These are phyloP conservation scores for Hypoxylon sp. DNA, from an alignment of 2,329 filamentous ascomycete species.

Conservation along the genomic window DNA sequence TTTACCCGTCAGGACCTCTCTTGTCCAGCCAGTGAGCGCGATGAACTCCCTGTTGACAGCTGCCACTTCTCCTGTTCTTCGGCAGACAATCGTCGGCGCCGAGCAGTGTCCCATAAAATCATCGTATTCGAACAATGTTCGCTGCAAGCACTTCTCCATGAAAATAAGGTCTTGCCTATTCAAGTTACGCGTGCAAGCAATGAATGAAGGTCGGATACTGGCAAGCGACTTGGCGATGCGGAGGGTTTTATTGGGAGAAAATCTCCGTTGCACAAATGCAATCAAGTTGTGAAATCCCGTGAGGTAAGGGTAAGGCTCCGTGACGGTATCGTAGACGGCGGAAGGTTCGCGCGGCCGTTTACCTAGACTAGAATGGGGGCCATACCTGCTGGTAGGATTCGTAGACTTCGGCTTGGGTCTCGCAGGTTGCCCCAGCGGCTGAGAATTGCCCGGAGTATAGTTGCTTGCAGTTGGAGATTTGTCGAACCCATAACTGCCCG, in stretches of 20 bases:
- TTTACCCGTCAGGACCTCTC: constrained; percentile 87
- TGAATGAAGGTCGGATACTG: constrained; percentile 91
- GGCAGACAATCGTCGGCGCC: constrained; percentile 90
- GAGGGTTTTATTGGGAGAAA: constrained; percentile 79
- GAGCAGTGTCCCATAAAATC: constrained; percentile 90
- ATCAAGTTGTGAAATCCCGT: constrained; percentile 90
- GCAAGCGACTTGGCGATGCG: constrained; percentile 89
- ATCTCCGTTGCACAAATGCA: constrained; percentile 80
- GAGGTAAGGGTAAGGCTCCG: constrained; percentile 91
- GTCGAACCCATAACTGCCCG: constrained; percentile 63
- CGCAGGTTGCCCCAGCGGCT: constrained; percentile 51
- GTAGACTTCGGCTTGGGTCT: constrained; percentile 60
- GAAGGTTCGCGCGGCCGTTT: constrained; percentile 79
- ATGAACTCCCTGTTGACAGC: constrained; percentile 96
- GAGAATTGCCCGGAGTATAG: constrained; percentile 49
- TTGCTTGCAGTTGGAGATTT: constrained; percentile 62
- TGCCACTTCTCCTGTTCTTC: constrained; percentile 93
- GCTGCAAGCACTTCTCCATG: constrained; percentile 97
- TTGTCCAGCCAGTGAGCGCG: constrained; percentile 94
- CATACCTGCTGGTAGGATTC: constrained; percentile 54
- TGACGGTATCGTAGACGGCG: constrained; percentile 88
- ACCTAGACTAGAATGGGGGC: constrained; percentile 64
- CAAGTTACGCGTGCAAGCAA: constrained; percentile 89
- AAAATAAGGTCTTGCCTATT: constrained; percentile 91
- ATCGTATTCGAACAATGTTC: constrained; percentile 91